Evolutionary conservation across 306 rosid genomes (phyloP), one percentile per base, ranked within the genome.

Genomic region (Quercus rubra): DNA sequence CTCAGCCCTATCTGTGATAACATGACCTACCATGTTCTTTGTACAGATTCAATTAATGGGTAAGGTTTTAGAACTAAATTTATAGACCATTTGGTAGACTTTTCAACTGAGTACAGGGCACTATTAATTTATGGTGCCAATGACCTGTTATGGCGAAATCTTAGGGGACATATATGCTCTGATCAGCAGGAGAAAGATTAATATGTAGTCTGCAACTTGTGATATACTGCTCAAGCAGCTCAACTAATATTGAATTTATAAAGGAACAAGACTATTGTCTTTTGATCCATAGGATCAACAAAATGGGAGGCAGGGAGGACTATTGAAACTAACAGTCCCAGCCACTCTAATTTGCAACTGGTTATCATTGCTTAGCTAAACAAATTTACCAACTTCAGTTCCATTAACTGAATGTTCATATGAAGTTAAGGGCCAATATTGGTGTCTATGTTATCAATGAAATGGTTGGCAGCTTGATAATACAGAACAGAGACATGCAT

Each of bases 401-500:
- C 68, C 35, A 25, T 25, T 5, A 25, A 61, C 10, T 25, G 68
- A 58, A 25, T 61, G 5, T 61, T 28, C 35, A 12, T 61, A 1
- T 4, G 17, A 61, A 25, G 27, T 15, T 15, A 13, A 61, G 68
- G 31, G 31, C 31, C 31, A 23, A 23, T 25, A 1, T 11, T 23
- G 33, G 27, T 12, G 30, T 25, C 68, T 61, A 11, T 23, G 68
- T 25, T 61, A 61, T 12, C 35, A 12, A 28, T 25, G 15, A 62
- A 62, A 5, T 27, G 27, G 35, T 28, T 25, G 19, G 30, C 17
- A 13, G 38, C 15, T 28, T 63, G 77, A 66, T 85, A 56, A 67
- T 83, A 25, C 88, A 91, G 99, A 88, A 94, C 90, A 86, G 97
- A 94, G 89, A 94, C 92, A 97, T 84, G 90, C 94, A 55, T 63